Evolutionary conservation across 768 basidiomycete species (phyloP).

Genomic region (Artomyces pyxidatus): DNA sequence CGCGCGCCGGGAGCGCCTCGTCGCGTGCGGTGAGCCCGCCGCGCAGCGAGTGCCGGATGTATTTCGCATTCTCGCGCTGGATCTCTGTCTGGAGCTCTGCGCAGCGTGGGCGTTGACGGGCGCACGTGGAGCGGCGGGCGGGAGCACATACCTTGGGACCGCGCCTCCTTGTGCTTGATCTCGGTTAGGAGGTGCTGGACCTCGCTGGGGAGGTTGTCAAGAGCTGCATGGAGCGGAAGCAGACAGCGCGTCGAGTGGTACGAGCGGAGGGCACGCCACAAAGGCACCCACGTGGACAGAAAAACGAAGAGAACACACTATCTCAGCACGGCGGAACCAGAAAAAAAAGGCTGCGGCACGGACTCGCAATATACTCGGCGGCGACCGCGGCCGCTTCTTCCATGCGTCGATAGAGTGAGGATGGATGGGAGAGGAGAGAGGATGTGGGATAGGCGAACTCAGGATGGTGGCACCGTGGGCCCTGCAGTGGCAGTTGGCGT

Average conservation of each 20-base stretch:
- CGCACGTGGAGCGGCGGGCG: background rate
- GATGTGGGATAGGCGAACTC: background rate
- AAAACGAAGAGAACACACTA: background rate
- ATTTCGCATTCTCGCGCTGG: slow-evolving; percentile 34
- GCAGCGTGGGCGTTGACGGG: background rate
- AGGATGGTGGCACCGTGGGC: background rate
- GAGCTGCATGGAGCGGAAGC: slow-evolving; percentile 27
- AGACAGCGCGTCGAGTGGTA: too few relatives aligned
- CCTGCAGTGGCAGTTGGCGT: background rate
- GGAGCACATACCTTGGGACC: slow-evolving; percentile 29
- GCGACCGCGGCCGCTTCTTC: slow-evolving; percentile 44
- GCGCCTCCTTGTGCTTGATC: slow-evolving; percentile 36
- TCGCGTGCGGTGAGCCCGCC: slow-evolving; percentile 25
- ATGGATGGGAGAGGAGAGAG: background rate
- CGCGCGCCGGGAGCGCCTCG: slow-evolving; percentile 27
- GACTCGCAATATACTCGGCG: slow-evolving; percentile 41
- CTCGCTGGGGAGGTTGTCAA: slow-evolving; percentile 44
- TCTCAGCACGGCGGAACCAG: background rate
- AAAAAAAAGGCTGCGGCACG: slow-evolving; percentile 15
- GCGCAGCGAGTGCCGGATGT: slow-evolving; percentile 35
- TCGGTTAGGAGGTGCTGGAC: slow-evolving; percentile 41
- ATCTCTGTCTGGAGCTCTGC: slow-evolving; percentile 38
- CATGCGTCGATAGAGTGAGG: too few relatives aligned
- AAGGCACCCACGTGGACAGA: background rate
- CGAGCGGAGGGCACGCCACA: too few relatives aligned